Evolutionary conservation across 441 rosid genomes (phyloP).

Genomic region (Macaranga tanarius): DNA sequence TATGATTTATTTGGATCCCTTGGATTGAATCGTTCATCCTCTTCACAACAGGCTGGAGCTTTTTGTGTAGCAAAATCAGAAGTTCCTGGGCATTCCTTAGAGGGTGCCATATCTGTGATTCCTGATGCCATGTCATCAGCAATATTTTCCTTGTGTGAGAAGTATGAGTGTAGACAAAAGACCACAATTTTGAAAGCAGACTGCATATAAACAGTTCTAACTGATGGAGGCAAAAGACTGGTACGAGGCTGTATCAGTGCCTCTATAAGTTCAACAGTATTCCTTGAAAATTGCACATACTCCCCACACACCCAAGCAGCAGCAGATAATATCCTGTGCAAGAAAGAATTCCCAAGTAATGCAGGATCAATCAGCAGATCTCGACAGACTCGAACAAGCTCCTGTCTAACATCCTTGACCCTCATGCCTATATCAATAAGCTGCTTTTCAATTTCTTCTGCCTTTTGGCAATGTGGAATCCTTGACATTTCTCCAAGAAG

Average conservation of each 20-base stretch:
- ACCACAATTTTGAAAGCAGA: constrained; percentile 66
- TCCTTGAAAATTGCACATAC: constrained; percentile 62
- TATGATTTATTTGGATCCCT: constrained; percentile 31
- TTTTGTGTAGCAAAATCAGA: constrained; percentile 22
- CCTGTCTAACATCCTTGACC: constrained; percentile 83
- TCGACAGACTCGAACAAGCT: constrained; percentile 69
- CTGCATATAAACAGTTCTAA: constrained; percentile 68
- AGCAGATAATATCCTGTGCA: constrained; percentile 72
- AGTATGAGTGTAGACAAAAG: constrained; percentile 47
- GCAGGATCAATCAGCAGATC: constrained; percentile 89
- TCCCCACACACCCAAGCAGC: constrained; percentile 91
- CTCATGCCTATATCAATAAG: constrained; percentile 72
- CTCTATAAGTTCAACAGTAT: constrained; percentile 70
- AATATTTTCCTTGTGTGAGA: constrained; percentile 32
- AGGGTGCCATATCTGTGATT: constrained; percentile 23
- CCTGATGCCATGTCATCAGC: constrained; percentile 29
- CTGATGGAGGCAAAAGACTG: constrained; percentile 59
- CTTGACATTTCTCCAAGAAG: constrained; percentile 90
- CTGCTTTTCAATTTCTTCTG: constrained; percentile 84
- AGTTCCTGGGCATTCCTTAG: constrained; percentile 20
- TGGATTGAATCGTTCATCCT: constrained; percentile 32
- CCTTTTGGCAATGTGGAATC: constrained; percentile 78
- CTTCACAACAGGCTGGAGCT: constrained; percentile 18
- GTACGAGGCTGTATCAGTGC: constrained; percentile 89
- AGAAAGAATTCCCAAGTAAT: constrained; percentile 71